Evolutionary conservation across 1,284 basidiomycete genomes (phyloP).

Genomic region (Peniophora sp.): DNA sequence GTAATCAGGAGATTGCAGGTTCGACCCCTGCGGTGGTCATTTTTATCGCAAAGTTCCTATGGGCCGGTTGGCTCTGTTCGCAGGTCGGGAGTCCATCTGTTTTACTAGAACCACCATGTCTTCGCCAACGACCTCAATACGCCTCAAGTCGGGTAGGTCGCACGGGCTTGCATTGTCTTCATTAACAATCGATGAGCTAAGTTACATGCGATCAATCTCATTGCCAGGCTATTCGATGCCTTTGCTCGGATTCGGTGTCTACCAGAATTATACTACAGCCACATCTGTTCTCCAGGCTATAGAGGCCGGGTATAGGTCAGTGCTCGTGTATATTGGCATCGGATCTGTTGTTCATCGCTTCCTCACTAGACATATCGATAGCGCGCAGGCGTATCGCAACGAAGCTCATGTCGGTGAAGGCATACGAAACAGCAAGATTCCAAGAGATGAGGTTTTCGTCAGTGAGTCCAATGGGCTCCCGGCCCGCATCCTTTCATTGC

Average conservation of each 20-base stretch:
- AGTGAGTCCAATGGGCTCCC: constrained; percentile 38
- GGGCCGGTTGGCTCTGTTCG: too few relatives aligned
- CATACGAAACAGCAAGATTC: constrained; percentile 42
- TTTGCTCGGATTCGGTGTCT: constrained; percentile 78
- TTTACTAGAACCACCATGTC: too few relatives aligned
- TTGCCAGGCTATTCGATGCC: constrained; percentile 62
- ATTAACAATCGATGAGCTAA: too few relatives aligned
- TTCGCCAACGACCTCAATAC: too few relatives aligned
- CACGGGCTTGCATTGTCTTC: too few relatives aligned
- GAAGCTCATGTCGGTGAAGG: constrained; percentile 60
- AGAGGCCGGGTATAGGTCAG: constrained; percentile 67
- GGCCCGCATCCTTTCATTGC: neutral
- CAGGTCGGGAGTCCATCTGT: too few relatives aligned
- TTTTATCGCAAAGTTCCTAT: too few relatives aligned
- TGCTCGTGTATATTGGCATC: neutral
- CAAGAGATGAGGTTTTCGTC: constrained; percentile 56
- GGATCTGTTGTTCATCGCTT: neutral
- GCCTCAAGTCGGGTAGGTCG: too few relatives aligned
- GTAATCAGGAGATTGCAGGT: constrained; percentile 43
- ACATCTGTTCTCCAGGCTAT: constrained; percentile 63
- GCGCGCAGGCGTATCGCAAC: constrained; percentile 69
- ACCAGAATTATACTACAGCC: constrained; percentile 55
- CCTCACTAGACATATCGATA: constrained; percentile 51
- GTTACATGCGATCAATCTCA: too few relatives aligned
- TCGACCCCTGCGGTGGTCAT: constrained; percentile 40